Conservation (phyloP, 2,329 filamentous ascomycete species). For the Ceratocystis huliohia region DNA sequence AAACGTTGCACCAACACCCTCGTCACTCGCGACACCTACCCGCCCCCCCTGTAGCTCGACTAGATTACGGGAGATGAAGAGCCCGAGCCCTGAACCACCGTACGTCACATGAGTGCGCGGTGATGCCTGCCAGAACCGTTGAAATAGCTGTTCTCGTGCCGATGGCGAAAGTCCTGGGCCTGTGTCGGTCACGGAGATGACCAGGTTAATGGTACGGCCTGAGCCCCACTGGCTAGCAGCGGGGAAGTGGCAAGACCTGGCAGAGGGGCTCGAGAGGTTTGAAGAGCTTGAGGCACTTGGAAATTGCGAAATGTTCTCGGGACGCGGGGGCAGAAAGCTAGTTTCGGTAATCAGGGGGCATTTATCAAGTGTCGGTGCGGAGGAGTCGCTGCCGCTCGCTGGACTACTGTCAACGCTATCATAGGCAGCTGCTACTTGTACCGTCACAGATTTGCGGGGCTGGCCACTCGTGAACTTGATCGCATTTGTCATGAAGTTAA, state of each 20-base stretch:
- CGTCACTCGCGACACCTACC: conserved; percentile 56
- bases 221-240: conserved; percentile 42
- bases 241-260: background rate
- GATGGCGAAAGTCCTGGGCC: conserved; percentile 53
- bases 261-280: background rate
- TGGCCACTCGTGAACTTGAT: conserved; percentile 54
- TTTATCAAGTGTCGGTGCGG: conserved; percentile 31
- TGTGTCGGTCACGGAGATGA: conserved; percentile 60
- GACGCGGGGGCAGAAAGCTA: conserved; percentile 12
- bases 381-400: conserved; percentile 51
- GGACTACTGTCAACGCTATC: conserved; percentile 36
- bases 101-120: conserved; percentile 61
- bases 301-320: conserved; percentile 20
- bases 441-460: conserved; percentile 45
- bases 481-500: conserved; percentile 60
- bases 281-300: background rate
- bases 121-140: conserved; percentile 55
- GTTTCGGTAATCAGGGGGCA: conserved; percentile 11
- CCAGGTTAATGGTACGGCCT: conserved; percentile 58
- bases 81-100: conserved; percentile 54
- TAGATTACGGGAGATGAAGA: conserved; percentile 65
- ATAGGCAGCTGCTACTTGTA: conserved; percentile 52
- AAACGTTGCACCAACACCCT: conserved; percentile 59
- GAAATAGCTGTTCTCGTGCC: conserved; percentile 54
- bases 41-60: conserved; percentile 68